Evolutionary conservation across 2,329 filamentous ascomycete species (phyloP), one percentile per base, ranked within the genome.

Genomic region (Aspergillus terreus): DNA sequence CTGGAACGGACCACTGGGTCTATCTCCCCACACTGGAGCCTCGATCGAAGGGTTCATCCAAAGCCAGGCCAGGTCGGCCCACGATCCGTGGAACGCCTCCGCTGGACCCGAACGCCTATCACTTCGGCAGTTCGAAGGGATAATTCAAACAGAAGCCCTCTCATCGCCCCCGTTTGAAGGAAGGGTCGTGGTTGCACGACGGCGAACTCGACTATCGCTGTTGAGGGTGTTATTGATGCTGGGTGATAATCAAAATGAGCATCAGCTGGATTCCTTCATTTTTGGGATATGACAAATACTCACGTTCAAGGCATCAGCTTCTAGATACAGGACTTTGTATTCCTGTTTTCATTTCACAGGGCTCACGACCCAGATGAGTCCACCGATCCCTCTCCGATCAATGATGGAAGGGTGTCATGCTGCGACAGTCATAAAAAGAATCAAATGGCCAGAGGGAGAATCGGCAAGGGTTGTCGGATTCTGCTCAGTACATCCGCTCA

Each of bases 11-110:
- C 49, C 50, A 36, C 17, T 25, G 43, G 49, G 15, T 25, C 30
- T 7, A 14, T 17, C 47, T 49, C 46, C 35, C 50, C 50, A 52
- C 50, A 50, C 21, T 33, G 44, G 47, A 19, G 14, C 27, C 32
- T 23, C 38, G 50, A 52, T 55, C 53, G 40, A 23, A 42, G 36
- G 53, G 52, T 47, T 52, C 49, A 43, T 35, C 47, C 44, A 40
- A 40, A 47, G 6, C n/a, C 42, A 50, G 49, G 30, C 40, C 50
- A 40, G 50, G 38, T 38, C 30, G 46, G 32, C 17, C 17, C 17
- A 6, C n/a, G 40, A 50, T 50, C 44, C 49, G 23, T 38, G 35
- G 36, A 32, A 14, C 11, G n/a, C 17, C 15, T 32, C n/a, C 9
- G 10, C 7, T n/a, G 5, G 40, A 12, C 40, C 40, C 40, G 11